Percentiles rank a stretch among this genome's conserved stretches.
These are phyloP conservation scores for Beauveria asiatica DNA, from an alignment of 2,329 filamentous ascomycete species.

Conservation along the genomic window DNA sequence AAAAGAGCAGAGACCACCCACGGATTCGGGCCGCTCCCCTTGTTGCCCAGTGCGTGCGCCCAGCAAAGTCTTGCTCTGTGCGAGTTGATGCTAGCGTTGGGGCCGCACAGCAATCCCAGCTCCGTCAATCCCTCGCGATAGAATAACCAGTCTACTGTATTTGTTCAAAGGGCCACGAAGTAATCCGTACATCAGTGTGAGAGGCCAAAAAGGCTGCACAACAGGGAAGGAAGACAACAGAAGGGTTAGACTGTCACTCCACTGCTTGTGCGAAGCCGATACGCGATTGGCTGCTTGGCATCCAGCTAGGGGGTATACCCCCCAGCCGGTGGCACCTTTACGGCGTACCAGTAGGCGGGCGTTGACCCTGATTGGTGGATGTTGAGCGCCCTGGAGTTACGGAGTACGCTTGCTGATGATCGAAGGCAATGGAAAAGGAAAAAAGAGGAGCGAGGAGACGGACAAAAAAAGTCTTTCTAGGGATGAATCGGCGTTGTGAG, in stretches of 20 bases:
- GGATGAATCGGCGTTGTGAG: not conserved
- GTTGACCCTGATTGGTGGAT: not conserved
- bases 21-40: too few relatives aligned
- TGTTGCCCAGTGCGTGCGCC: too few relatives aligned
- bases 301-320: not conserved
- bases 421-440: too few relatives aligned
- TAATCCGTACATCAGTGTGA: not conserved
- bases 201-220: not conserved
- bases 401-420: too few relatives aligned
- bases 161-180: not conserved
- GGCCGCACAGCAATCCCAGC: not conserved
- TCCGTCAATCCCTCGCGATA: not conserved
- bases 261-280: not conserved
- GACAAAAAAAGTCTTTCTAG: not conserved
- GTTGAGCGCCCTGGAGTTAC: not conserved
- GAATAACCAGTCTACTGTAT: too few relatives aligned
- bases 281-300: not conserved
- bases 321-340: not conserved
- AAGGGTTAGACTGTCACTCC: not conserved
- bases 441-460: too few relatives aligned
- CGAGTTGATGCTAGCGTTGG: not conserved
- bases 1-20: not conserved
- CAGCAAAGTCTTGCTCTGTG: too few relatives aligned
- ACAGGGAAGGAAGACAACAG: not conserved
- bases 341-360: not conserved